Conservation (phyloP, 768 basidiomycete species). For the Mrakia frigida region DNA sequence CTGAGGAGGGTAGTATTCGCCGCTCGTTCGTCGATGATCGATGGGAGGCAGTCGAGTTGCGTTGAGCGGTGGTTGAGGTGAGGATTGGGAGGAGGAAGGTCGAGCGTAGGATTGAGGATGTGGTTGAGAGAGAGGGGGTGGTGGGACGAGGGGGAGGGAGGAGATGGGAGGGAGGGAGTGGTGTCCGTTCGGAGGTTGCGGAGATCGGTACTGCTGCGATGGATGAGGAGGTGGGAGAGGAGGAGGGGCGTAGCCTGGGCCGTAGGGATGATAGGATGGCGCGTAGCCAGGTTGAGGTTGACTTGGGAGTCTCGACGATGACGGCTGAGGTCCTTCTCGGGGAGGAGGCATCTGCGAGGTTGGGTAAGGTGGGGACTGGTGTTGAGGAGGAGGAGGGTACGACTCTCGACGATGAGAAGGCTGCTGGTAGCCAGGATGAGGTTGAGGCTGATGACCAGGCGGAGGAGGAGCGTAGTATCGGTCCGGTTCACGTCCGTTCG, state of each 20-base stretch:
- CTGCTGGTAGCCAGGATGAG: not conserved
- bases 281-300: not conserved
- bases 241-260: not conserved
- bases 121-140: not conserved
- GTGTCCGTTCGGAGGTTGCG: not conserved
- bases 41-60: not conserved
- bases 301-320: no score
- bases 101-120: not conserved
- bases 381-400: not conserved
- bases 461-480: not conserved
- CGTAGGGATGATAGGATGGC: not conserved
- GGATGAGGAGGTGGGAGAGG: not conserved
- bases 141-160: not conserved
- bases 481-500: not conserved
- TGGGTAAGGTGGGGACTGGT: not conserved
- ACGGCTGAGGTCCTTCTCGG: not conserved
- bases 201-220: not conserved
- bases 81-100: not conserved
- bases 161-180: not conserved
- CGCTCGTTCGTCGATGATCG: not conserved
- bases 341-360: slow-evolving; percentile 1
- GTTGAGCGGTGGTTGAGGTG: not conserved
- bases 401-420: not conserved
- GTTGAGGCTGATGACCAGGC: not conserved
- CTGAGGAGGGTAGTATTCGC: not conserved